Percentiles rank a stretch among this genome's conserved stretches.
These are phyloP conservation scores for Lagenidium sp. DNA, from an alignment of 352 stramenopile species.

Conservation along the genomic window DNA sequence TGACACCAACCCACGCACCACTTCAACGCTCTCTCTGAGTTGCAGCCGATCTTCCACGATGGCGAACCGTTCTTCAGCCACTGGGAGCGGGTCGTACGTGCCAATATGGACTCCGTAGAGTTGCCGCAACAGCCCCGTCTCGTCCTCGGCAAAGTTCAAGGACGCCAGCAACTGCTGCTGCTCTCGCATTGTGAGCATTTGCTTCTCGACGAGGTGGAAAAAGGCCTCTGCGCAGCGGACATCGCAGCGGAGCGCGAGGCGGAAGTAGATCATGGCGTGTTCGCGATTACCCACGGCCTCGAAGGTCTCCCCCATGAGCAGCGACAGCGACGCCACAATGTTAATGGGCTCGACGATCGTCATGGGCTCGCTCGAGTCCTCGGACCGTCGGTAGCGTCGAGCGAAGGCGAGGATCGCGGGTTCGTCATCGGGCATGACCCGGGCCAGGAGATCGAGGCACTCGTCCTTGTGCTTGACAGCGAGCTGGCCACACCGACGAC, in stretches of 20 bases:
- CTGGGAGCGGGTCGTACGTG: slow-evolving; percentile 56
- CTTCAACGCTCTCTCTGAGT: slow-evolving; percentile 48
- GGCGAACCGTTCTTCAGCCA: slow-evolving; percentile 55
- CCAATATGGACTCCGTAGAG: slow-evolving; percentile 63
- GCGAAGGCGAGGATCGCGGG: slow-evolving; percentile 43
- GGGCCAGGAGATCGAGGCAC: slow-evolving; percentile 56
- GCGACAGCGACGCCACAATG: slow-evolving; percentile 64
- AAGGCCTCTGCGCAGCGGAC: slow-evolving; percentile 72
- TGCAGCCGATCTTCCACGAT: slow-evolving; percentile 46
- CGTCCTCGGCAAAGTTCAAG: slow-evolving; percentile 50
- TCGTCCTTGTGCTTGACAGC: slow-evolving; percentile 81
- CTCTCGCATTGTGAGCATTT: slow-evolving; percentile 66
- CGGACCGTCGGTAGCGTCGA: slow-evolving; percentile 15
- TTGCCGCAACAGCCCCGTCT: slow-evolving; percentile 45
- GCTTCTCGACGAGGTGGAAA: slow-evolving; percentile 80
- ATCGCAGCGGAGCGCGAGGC: slow-evolving; percentile 67
- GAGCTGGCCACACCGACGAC: slow-evolving; percentile 30
- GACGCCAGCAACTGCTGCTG: slow-evolving; percentile 61
- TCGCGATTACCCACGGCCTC: slow-evolving; percentile 79
- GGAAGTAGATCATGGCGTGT: slow-evolving; percentile 69
- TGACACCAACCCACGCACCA: slow-evolving; percentile 23
- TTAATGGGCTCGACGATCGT: slow-evolving; percentile 35
- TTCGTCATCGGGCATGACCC: slow-evolving; percentile 52
- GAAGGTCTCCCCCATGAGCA: slow-evolving; percentile 79
- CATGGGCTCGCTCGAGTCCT: not conserved